phyloP scores from a whole-genome alignment of 352 stramenopile species.

The Blastocystis sp. region DNA sequence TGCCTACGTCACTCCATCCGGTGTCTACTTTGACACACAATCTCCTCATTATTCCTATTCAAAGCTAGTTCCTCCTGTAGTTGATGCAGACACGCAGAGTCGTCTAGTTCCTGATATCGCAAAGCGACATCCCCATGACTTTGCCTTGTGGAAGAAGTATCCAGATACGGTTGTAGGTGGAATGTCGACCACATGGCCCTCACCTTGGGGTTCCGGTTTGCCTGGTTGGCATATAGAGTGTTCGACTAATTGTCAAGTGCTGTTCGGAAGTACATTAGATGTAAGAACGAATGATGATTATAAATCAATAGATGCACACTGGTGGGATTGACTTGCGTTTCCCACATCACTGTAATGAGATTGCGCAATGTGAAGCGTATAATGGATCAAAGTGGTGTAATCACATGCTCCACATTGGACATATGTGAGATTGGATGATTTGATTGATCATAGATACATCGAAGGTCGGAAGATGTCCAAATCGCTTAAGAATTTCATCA shows the following conservation, averaged over 20 bases:
- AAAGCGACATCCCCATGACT: constrained; percentile 87
- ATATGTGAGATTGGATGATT: constrained; percentile 70
- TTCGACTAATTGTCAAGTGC: constrained; percentile 71
- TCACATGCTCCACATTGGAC: constrained; percentile 91
- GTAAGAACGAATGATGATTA: constrained; percentile 68
- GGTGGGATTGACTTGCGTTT: constrained; percentile 93
- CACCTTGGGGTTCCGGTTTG: constrained; percentile 84
- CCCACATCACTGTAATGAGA: constrained; percentile 96
- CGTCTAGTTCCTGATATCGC: constrained; percentile 68
- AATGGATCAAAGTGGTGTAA: constrained; percentile 79
- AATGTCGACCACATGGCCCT: constrained; percentile 77
- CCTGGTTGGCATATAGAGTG: constrained; percentile 98
- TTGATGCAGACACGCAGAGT: constrained; percentile 73
- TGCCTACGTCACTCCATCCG: constrained; percentile 79
- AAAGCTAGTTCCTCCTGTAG: constrained; percentile 75
- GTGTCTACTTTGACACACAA: constrained; percentile 81
- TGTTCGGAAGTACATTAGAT: constrained; percentile 79
- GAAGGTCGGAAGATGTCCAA: constrained; percentile 96
- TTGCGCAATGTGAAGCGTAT: constrained; percentile 75
- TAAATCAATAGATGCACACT: constrained; percentile 86
- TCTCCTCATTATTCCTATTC: constrained; percentile 68
- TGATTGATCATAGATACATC: constrained; percentile 73
- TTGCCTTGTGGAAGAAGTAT: constrained; percentile 86
- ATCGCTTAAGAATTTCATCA: constrained; percentile 97
- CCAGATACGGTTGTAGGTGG: constrained; percentile 75